phyloP scores from a whole-genome alignment of 768 basidiomycete species.

The Pisolithus sp. region DNA sequence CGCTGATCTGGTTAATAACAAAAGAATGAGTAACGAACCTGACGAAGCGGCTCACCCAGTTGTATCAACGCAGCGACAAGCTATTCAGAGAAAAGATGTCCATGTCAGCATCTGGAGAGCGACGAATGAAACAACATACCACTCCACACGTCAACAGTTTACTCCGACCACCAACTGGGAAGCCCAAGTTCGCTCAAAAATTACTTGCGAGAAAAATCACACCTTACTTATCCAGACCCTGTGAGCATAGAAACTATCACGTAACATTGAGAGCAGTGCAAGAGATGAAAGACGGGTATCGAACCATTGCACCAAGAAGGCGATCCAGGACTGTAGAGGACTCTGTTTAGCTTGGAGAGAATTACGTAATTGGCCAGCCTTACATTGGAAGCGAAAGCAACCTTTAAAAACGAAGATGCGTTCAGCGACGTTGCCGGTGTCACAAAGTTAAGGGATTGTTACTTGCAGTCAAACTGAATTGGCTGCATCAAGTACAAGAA shows the following conservation, averaged over 20 bases:
- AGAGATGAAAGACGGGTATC: background rate
- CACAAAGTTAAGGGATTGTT: too few species aligned
- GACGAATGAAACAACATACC: conserved; percentile 5
- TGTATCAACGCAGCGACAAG: conserved; percentile 7
- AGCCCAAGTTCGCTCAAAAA: background rate
- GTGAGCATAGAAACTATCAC: conserved; percentile 18
- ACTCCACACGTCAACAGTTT: conserved; percentile 7
- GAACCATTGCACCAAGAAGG: conserved; percentile 19
- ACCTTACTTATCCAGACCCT: conserved; percentile 22
- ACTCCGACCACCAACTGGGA: conserved; percentile 15
- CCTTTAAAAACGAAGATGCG: background rate
- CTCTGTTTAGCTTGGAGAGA: background rate
- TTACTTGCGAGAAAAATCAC: background rate
- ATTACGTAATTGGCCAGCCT: background rate
- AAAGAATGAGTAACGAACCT: background rate
- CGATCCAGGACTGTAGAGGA: conserved; percentile 9
- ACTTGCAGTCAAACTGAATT: too few species aligned
- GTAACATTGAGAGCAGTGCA: background rate
- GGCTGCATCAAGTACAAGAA: too few species aligned
- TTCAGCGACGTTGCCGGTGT: too few species aligned
- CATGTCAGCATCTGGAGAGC: background rate
- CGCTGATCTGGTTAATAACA: background rate
- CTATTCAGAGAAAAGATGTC: background rate
- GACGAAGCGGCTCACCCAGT: conserved; percentile 4
- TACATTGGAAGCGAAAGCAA: background rate